Base-by-base conservation (phyloP, 2,329 filamentous ascomycete species). In the Aquanectria penicillioides region DNA sequence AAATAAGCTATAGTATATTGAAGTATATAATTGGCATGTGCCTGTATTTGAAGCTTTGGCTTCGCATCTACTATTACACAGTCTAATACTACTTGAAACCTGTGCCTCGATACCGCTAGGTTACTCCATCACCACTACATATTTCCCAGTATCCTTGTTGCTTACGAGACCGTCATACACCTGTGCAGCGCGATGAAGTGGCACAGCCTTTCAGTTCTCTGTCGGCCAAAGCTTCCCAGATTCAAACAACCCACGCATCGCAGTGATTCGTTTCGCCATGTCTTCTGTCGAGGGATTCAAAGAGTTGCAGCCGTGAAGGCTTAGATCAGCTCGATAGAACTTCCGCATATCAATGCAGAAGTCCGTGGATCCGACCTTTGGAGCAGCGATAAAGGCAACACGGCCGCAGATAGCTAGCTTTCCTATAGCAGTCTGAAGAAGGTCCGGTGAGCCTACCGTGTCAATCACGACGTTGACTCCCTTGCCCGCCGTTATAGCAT, bases 301-400 rank as follows among this genome's bases (percentile, higher is more conserved):
- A 26, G 56, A 59, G 22, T 59, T 59, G 56, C 49, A 55, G 1
- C 56, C 56, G 9, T 55, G 37, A 18, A 59, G 33, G 9, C 56
- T 59, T 34, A 55, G 36, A 26, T 59, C 50, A 3, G 49, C 34
- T 7, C 56, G 50, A 37, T 59, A 59, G 47, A 59, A 59, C 18
- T 37, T 18, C 9, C 56, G 56, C 50, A 59, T 59, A 13, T 59
- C 56, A 28, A 59, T 33, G 20, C 13, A 40, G 4, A 59, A 28
- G 10, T 59, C 50, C 22, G 46, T 18, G 2, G 26, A 23, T 12
- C 50, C 56, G 5, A 18, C 17, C 23, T 48, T 55, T 20, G 50
- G 56, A 10, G 29, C 29, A n/a, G 29, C 11, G 29, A 31, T 31
- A n/a, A 31, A 31, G 9, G 29, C 29, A 5, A 31, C 5, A n/a